Conservation (phyloP, 169 alveolate species). For the Plasmodium malariae region DNA sequence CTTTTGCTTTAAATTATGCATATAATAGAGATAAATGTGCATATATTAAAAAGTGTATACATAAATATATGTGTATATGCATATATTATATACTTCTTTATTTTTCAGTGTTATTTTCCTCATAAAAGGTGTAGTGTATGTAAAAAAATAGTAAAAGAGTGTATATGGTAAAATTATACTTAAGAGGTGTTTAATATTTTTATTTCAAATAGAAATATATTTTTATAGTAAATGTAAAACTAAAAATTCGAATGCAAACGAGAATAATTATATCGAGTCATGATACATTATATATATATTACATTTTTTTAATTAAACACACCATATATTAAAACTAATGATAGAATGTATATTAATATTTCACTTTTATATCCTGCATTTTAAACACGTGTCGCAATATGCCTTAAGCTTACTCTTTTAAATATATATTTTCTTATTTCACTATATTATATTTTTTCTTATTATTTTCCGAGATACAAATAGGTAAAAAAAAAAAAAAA, state of each 20-base stretch:
- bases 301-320: slow-evolving; percentile 8
- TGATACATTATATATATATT: slow-evolving; percentile 3
- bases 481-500: slow-evolving; percentile 17
- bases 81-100: background rate
- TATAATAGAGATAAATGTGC: background rate
- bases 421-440: background rate
- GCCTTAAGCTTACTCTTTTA: slow-evolving; percentile 9
- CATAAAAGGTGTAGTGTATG: background rate
- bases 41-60: slow-evolving; percentile 3
- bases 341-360: slow-evolving; percentile 18
- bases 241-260: slow-evolving; percentile 17
- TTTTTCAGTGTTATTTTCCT: background rate
- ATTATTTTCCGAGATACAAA: background rate
- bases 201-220: slow-evolving; percentile 38
- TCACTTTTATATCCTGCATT: slow-evolving; percentile 21
- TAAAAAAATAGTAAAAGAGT: background rate
- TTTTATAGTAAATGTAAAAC: background rate
- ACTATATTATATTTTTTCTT: slow-evolving; percentile 6
- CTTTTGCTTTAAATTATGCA: slow-evolving; percentile 9
- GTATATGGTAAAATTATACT: background rate
- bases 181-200: slow-evolving; percentile 21
- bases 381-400: slow-evolving; percentile 39
- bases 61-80: slow-evolving; percentile 7
- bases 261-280: slow-evolving; percentile 6
- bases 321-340: slow-evolving; percentile 40